Base-by-base conservation (phyloP, 176 grass and related monocot species). In the Phyllostachys edulis region DNA sequence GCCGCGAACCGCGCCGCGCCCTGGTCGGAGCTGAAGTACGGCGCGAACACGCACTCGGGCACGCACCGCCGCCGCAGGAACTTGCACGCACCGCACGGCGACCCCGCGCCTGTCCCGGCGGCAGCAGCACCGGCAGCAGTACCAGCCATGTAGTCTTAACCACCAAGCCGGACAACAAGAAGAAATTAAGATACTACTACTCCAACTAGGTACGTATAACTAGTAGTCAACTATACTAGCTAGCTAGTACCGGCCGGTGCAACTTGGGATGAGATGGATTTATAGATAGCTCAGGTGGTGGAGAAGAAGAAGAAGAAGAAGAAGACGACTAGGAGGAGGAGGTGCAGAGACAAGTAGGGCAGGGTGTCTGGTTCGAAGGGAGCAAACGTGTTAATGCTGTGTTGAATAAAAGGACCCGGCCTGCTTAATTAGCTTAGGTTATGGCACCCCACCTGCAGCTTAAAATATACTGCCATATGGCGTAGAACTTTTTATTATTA, bases 41-140 rank as follows among this genome's bases (percentile, higher is more conserved):
- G 96, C 70, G 96, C 92, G 75, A 98, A 98, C 17, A 98, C 89
- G 84, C 96, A 98, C 66, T 95, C 93, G 1, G 93, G 26, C 32
- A 94, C 87, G 71, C 96, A 98, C 6, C 90, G 87, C 57, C 96
- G 88, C 15, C 93, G 91, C 41, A 98, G 74, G 83, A 98, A 98
- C 85, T 98, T 98, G 89, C 96, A 98, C 4, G 96, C 96, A 1
- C 96, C 96, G 59, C 96, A 98, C 13, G 96, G 96, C 4, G 96
- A 95, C 7, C 93, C 93, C 4, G 72, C 46, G 1, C 90, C 90
- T 14, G 91, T 20, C 13, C 9, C 73, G 3, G 52, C 77, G 2
- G 56, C 67, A 0, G 40, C 63, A 11, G 37, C 69, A 1, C 32
- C 63, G 37, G 63, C 77, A 9, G 24, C 87, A 46, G 6, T 34